A percentile compares a stretch with the other conserved stretches of the same genome.
phyloP scores from a whole-genome alignment of 1,139 yeast species.

The Yamadazyma kanchanaburiensis region DNA sequence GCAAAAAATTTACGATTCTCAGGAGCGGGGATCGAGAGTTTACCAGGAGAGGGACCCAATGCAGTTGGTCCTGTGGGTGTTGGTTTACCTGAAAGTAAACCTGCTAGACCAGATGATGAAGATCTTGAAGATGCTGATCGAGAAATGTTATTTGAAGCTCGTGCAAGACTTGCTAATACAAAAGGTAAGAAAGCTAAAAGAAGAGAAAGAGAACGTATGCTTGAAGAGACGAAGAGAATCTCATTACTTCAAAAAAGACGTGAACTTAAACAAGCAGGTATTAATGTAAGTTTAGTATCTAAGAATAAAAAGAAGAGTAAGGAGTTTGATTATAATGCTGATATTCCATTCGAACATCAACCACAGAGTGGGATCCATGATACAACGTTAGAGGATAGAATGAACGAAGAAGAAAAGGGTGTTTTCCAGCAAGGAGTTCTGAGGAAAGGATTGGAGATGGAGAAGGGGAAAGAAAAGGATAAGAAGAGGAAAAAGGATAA shows the following conservation, averaged over 20 bases:
- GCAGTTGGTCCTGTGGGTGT: slow-evolving; percentile 44
- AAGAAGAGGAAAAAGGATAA: slow-evolving; percentile 9
- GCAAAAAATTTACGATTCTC: slow-evolving; percentile 33
- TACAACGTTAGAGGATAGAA: slow-evolving; percentile 51
- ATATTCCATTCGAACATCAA: slow-evolving; percentile 74
- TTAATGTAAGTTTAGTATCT: slow-evolving; percentile 50
- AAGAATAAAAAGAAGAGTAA: slow-evolving; percentile 49
- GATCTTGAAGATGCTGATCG: slow-evolving; percentile 84
- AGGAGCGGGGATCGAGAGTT: slow-evolving; percentile 54
- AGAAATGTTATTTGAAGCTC: slow-evolving; percentile 92
- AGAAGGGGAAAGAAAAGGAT: slow-evolving; percentile 21
- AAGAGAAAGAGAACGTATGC: slow-evolving; percentile 79
- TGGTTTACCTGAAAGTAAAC: slow-evolving; percentile 76
- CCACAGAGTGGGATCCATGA: slow-evolving; percentile 74
- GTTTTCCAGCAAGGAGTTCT: slow-evolving; percentile 47
- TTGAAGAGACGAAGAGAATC: slow-evolving; percentile 67
- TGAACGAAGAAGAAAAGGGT: slow-evolving; percentile 34
- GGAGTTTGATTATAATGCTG: slow-evolving; percentile 79
- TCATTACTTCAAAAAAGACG: slow-evolving; percentile 79
- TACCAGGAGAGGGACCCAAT: slow-evolving; percentile 37
- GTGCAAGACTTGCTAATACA: slow-evolving; percentile 86
- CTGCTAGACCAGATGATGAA: slow-evolving; percentile 77
- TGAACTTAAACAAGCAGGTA: slow-evolving; percentile 84
- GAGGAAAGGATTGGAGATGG: slow-evolving; percentile 43
- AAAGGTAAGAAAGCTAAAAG: slow-evolving; percentile 95